Evolutionary conservation across 495 filamentous ascomycete genomes (phyloP).

Genomic region (Baudoinia panamericana): DNA sequence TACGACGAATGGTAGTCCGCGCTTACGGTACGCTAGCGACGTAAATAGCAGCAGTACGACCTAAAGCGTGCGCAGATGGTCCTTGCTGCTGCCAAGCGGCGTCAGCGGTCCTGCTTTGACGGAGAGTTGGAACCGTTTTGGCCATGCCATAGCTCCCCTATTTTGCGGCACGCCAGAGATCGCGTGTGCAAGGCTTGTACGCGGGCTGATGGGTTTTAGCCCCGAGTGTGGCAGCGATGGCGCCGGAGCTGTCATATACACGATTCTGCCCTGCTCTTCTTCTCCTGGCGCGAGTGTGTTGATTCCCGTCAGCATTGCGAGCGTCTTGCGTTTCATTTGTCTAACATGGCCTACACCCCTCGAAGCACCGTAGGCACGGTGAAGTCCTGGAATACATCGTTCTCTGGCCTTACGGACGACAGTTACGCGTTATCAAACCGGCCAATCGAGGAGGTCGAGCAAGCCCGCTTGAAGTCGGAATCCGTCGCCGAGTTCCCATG

Average conservation of each 20-base stretch:
- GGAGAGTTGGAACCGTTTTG: conserved; percentile 1
- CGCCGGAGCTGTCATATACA: conserved; percentile 4
- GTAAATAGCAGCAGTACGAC: conserved; percentile 4
- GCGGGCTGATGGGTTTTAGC: conserved; percentile 2
- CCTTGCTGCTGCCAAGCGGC: conserved; percentile 2
- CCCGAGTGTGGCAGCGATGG: background rate
- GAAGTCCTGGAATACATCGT: conserved; percentile 19
- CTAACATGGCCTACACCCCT: conserved; percentile 15
- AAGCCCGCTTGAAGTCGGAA: conserved; percentile 13
- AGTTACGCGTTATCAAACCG: conserved; percentile 9
- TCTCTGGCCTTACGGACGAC: conserved; percentile 12
- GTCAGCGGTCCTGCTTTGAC: conserved; percentile 3
- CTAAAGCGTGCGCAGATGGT: conserved; percentile 1
- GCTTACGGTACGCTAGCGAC: background rate
- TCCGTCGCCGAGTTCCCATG: conserved; percentile 19
- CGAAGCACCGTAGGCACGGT: conserved; percentile 18
- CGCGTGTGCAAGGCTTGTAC: conserved; percentile 2
- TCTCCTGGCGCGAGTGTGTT: background rate
- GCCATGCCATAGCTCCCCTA: conserved; percentile 2
- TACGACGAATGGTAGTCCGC: background rate
- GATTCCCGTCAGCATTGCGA: background rate
- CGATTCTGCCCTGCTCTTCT: background rate
- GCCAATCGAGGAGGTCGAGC: conserved; percentile 18
- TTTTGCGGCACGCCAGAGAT: background rate
- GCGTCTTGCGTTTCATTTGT: background rate